These are phyloP conservation scores for Stentor roeselii DNA, from an alignment of 73 alveolate species.

Conservation along the genomic window DNA sequence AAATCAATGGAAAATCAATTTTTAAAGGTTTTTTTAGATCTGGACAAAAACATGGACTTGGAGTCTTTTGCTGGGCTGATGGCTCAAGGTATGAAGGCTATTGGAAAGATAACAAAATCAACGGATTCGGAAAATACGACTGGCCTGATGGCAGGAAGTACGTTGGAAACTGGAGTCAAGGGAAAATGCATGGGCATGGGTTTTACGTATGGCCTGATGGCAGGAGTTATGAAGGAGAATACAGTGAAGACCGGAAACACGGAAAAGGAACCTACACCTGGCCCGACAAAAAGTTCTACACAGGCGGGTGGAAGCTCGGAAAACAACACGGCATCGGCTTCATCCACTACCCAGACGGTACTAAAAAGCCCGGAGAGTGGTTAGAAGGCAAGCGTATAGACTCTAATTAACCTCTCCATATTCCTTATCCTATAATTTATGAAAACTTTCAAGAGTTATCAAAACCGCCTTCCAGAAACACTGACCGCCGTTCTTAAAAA, in stretches of 20 bases:
- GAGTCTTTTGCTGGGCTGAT: slow-evolving; percentile 20
- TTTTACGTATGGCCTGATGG: background rate
- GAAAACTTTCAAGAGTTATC: background rate
- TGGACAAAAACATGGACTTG: slow-evolving; percentile 23
- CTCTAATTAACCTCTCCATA: background rate
- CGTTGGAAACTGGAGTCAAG: background rate
- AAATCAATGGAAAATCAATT: background rate
- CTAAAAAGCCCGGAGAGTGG: background rate
- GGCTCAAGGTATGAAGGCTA: background rate
- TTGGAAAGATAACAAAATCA: background rate
- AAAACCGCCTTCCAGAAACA: background rate
- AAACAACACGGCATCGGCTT: slow-evolving; percentile 15
- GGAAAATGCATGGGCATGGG: slow-evolving; percentile 24
- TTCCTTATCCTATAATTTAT: too few relatives aligned
- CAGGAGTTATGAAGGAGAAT: slow-evolving; percentile 5
- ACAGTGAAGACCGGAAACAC: background rate
- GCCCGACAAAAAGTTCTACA: slow-evolving; percentile 35
- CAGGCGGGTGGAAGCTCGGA: slow-evolving; percentile 51
- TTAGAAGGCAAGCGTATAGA: background rate
- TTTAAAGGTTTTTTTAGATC: background rate
- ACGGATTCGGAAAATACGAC: background rate
- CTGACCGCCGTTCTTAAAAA: background rate
- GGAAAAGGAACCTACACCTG: slow-evolving; percentile 13
- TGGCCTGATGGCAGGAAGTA: slow-evolving; percentile 20
- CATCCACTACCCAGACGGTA: background rate